Evolutionary conservation across 31 red algal genomes (phyloP), one percentile per base, ranked within the genome.

Genomic region (Pterothamnion heteromorphum): DNA sequence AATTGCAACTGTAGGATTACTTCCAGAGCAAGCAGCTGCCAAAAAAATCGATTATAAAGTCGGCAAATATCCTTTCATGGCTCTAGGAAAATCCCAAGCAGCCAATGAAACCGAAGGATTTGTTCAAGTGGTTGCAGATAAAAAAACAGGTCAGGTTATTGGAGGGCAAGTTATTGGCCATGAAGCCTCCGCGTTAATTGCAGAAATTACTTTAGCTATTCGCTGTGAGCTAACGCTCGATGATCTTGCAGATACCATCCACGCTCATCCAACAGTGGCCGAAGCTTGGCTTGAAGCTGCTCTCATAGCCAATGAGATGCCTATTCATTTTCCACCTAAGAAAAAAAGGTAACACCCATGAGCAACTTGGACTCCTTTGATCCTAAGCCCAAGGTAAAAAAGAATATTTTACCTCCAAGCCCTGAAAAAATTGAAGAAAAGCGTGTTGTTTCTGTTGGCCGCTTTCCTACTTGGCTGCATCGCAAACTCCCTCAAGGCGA

Each of bases 81-180:
- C 98, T 18, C 97, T 97, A 92, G 96, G 94, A 32, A 91, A 96
- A 28, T 96, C 98, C 9, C 88, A 95, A 74, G 38, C 38, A 41
- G 98, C 96, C 44, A 96, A 99, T 35, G 94, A 93, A 92, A 94
- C 96, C 20, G 89, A 96, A 87, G 98, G 98, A 28, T 93, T 99
- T 88, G 98, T 99, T 44, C 97, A 99, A 93, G 91, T 99, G 35
- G 88, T 99, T 36, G 93, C 98, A 0, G 98, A 99, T 82, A 96
- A 96, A 76, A 95, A 96, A 35, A 99, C 98, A 23, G 98, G 97
- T 87, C 92, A 90, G 58, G 28, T 99, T 23, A 94, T 99, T 20
- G 98, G 98, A 34, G 95, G 96, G 93, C 98, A 99, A 91, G 96
- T 99, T 80, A 94, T 99, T 34, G 98, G 96, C 28, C 95, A 93